phyloP scores from a whole-genome alignment of 352 stramenopile genomes.

The Globisporangium megalacanthum region DNA sequence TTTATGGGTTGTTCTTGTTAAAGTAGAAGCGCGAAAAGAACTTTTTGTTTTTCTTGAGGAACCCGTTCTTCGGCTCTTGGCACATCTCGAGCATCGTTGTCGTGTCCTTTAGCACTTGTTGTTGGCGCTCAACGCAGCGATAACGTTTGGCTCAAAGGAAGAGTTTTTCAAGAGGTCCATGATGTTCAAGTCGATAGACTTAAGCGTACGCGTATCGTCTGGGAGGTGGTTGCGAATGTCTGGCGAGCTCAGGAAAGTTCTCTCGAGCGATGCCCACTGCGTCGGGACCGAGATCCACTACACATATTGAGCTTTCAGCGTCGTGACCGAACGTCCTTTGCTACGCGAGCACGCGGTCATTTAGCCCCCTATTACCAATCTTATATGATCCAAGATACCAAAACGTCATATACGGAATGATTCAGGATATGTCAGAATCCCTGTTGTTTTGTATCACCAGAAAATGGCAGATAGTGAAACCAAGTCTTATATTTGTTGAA shows the following conservation, averaged over 20 bases:
- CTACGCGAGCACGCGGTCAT: conserved; percentile 63
- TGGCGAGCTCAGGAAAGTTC: conserved; percentile 84
- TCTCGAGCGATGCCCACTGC: conserved; percentile 85
- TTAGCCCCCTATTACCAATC: too few relatives aligned
- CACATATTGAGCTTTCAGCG: too few relatives aligned
- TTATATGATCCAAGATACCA: too few relatives aligned
- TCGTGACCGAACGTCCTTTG: conserved; percentile 83
- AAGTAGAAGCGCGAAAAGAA: conserved; percentile 91
- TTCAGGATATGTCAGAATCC: too few relatives aligned
- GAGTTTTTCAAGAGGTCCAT: conserved; percentile 89
- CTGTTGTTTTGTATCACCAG: too few relatives aligned
- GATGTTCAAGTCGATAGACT: conserved; percentile 87
- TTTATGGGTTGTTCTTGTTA: conserved; percentile 94
- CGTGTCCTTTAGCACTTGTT: conserved; percentile 84
- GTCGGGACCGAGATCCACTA: conserved; percentile 86
- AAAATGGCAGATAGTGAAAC: too few relatives aligned
- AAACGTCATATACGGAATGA: too few relatives aligned
- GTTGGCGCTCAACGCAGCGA: conserved; percentile 66
- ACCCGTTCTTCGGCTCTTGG: conserved; percentile 85
- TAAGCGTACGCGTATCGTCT: conserved; percentile 82
- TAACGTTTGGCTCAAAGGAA: conserved; percentile 73
- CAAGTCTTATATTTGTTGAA: too few relatives aligned
- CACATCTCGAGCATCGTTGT: conserved; percentile 86
- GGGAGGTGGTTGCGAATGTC: conserved; percentile 87
- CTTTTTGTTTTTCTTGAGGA: conserved; percentile 90